These are phyloP conservation scores for Colletotrichum sp. DNA, from an alignment of 2,329 filamentous ascomycete genomes.

Conservation along the genomic window DNA sequence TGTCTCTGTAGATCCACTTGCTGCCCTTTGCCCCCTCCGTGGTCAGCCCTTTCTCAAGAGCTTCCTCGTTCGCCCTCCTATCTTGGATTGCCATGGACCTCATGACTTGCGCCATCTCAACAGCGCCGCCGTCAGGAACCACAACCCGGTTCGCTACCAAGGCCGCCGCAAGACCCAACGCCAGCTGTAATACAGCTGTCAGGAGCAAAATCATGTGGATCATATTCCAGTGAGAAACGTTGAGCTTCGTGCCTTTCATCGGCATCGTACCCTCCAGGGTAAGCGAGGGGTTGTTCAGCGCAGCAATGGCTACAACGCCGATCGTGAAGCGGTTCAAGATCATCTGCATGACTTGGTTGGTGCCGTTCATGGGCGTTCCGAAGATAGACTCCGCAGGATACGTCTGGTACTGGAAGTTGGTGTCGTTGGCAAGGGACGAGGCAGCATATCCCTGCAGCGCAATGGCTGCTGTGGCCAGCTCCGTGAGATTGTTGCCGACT, in stretches of 20 bases:
- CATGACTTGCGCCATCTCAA: constrained; percentile 22
- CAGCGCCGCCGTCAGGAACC: constrained; percentile 20
- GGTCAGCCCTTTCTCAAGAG: neutral
- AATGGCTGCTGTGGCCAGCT: constrained; percentile 39
- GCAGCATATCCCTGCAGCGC: constrained; percentile 43
- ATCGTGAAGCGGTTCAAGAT: constrained; percentile 39
- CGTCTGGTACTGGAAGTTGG: constrained; percentile 38
- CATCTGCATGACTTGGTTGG: constrained; percentile 35
- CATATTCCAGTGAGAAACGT: constrained; percentile 35
- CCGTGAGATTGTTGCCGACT: constrained; percentile 37
- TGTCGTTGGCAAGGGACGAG: constrained; percentile 25
- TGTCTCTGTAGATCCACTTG: constrained; percentile 19
- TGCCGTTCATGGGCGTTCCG: constrained; percentile 37
- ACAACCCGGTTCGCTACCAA: constrained; percentile 30
- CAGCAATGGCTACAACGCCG: constrained; percentile 38
- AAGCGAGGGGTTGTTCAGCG: constrained; percentile 32
- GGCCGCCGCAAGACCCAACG: constrained; percentile 27
- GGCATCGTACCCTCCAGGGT: constrained; percentile 32
- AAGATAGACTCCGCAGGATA: constrained; percentile 47
- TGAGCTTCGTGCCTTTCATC: constrained; percentile 32
- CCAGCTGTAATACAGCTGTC: constrained; percentile 34
- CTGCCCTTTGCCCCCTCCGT: neutral
- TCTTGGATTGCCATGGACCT: constrained; percentile 18
- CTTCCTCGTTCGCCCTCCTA: neutral
- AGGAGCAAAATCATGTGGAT: constrained; percentile 36